Evolutionary conservation across 2,329 filamentous ascomycete species (phyloP).

Genomic region (Tolypocladium nubicola): DNA sequence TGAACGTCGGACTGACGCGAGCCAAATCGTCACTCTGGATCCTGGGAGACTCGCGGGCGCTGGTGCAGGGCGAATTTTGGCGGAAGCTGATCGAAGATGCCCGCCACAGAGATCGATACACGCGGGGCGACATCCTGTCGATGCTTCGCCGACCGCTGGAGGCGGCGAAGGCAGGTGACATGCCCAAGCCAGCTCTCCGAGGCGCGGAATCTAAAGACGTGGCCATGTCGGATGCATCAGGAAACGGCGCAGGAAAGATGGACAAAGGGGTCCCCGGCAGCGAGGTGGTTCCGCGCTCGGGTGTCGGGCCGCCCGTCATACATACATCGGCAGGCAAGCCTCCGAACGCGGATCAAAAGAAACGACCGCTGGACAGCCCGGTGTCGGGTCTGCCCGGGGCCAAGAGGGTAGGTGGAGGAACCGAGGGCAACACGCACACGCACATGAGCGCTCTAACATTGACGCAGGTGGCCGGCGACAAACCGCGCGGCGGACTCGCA

Average conservation of each 20-base stretch:
- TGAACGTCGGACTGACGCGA: constrained; percentile 97
- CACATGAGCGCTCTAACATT: constrained; percentile 13
- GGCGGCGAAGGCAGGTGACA: constrained; percentile 18
- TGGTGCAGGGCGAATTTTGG: constrained; percentile 88
- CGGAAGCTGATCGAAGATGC: constrained; percentile 76
- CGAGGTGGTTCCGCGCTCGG: constrained; percentile 12
- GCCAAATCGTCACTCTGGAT: constrained; percentile 97
- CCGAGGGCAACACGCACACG: not conserved
- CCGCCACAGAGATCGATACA: constrained; percentile 63
- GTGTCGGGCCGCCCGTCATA: constrained; percentile 25
- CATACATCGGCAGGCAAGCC: constrained; percentile 19
- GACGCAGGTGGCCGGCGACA: constrained; percentile 18
- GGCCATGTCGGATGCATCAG: constrained; percentile 3
- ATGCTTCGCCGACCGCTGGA: constrained; percentile 35
- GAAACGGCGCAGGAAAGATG: not conserved
- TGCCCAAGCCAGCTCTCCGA: constrained; percentile 3
- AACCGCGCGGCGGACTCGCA: constrained; percentile 19
- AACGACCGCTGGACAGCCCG: constrained; percentile 30
- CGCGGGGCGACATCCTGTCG: constrained; percentile 47
- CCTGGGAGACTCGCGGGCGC: constrained; percentile 78
- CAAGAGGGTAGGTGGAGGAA: constrained; percentile 29
- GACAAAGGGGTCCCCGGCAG: not conserved
- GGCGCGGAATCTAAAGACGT: constrained; percentile 2
- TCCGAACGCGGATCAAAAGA: constrained; percentile 21
- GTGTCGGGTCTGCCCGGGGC: constrained; percentile 18